A percentile compares a stretch with the other conserved stretches of the same genome.
These are phyloP conservation scores for Emmonsiellopsis sp. DNA, from an alignment of 2,329 filamentous ascomycete genomes.

Conservation along the genomic window DNA sequence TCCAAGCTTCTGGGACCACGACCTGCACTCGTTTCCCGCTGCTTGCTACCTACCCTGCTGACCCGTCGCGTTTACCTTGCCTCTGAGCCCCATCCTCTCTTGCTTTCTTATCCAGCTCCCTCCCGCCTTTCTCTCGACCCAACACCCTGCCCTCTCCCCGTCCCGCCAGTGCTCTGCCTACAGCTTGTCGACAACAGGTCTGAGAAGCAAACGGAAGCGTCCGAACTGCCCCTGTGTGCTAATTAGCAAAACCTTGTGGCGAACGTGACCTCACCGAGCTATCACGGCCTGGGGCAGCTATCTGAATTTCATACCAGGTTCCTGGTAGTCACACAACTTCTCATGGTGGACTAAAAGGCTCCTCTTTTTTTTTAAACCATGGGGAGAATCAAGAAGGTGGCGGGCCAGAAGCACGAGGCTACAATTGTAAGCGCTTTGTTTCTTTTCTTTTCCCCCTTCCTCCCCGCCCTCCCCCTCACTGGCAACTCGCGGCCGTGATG, in stretches of 20 bases:
- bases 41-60: background rate
- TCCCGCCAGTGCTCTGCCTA: background rate
- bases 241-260: background rate
- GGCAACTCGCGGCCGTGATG: background rate
- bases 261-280: background rate
- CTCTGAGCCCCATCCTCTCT: background rate
- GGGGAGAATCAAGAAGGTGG: slow-evolving; percentile 47
- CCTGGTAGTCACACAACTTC: slow-evolving; percentile 15
- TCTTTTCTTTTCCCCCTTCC: background rate
- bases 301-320: background rate
- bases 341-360: slow-evolving; percentile 31
- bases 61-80: background rate
- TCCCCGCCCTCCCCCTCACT: background rate
- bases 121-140: background rate
- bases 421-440: slow-evolving; percentile 35
- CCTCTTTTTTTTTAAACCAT: slow-evolving; percentile 27
- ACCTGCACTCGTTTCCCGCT: slow-evolving; percentile 36
- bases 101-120: background rate
- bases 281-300: background rate
- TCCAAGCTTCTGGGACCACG: slow-evolving; percentile 23
- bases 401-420: slow-evolving; percentile 43
- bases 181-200: background rate
- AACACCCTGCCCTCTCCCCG: background rate
- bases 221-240: background rate
- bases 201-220: background rate